A percentile compares a stretch with the other conserved stretches of the same genome.
Conservation (phyloP, 1,284 basidiomycete genomes). For the Trametes pubescens region DNA sequence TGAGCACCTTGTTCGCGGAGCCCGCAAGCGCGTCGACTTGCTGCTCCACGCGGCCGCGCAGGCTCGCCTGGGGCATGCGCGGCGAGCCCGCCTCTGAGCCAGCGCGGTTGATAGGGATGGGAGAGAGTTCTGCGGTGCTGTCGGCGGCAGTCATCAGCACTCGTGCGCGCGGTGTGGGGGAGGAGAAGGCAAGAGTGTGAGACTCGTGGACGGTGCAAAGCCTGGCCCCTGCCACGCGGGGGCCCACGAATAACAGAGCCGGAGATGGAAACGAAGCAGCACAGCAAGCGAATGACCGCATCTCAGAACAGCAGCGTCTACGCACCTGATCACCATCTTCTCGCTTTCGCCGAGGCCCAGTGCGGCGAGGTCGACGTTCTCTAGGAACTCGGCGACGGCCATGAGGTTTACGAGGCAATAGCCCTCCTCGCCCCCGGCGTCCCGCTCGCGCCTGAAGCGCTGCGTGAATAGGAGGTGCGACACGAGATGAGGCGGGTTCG, state of each 20-base stretch:
- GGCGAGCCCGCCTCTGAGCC: conserved; percentile 42
- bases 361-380: conserved; percentile 87
- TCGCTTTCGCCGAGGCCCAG: conserved; percentile 79
- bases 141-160: conserved; percentile 16
- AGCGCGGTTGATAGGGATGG: conserved; percentile 66
- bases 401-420: conserved; percentile 95
- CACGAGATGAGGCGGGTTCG: conserved; percentile 86
- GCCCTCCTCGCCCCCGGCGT: conserved; percentile 82
- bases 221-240: conserved; percentile 10
- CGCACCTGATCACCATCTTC: conserved; percentile 65
- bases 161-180: background rate
- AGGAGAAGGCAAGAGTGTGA: conserved; percentile 10
- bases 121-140: conserved; percentile 79
- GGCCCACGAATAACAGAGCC: conserved; percentile 6
- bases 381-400: conserved; percentile 93
- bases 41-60: conserved; percentile 82
- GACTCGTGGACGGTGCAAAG: conserved; percentile 13
- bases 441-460: conserved; percentile 78
- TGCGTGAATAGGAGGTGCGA: conserved; percentile 90
- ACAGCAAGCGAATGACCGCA: conserved; percentile 8
- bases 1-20: conserved; percentile 86
- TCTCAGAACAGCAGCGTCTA: conserved; percentile 9
- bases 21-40: conserved; percentile 85
- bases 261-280: conserved; percentile 1
- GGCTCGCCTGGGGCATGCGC: conserved; percentile 51